phyloP scores from a whole-genome alignment of 345 rosid genomes.

The Eucalyptus brandiana region DNA sequence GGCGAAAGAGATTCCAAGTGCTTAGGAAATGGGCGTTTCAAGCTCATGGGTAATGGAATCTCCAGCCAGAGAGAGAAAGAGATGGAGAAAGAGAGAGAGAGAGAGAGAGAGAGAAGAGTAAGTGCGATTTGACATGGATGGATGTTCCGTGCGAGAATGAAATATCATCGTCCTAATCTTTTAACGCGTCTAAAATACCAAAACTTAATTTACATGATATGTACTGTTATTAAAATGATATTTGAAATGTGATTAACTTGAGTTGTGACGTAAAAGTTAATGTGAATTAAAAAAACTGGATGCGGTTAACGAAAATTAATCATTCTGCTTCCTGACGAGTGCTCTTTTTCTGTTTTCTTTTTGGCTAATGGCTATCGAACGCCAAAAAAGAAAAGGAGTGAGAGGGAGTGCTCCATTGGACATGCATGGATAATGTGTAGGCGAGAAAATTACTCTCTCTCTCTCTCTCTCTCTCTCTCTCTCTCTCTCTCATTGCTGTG shows the following conservation, averaged over 20 bases:
- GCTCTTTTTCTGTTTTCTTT: neutral
- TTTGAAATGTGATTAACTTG: neutral
- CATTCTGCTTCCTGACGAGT: neutral
- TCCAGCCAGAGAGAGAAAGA: neutral
- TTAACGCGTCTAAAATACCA: too few relatives aligned
- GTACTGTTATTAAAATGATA: neutral
- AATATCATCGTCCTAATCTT: neutral
- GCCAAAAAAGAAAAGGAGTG: neutral
- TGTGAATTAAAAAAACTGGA: neutral
- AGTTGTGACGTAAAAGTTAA: neutral
- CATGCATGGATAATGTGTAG: neutral
- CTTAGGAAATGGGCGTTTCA: neutral
- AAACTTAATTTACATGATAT: neutral
- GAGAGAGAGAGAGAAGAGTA: neutral
- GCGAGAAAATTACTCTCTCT: neutral
- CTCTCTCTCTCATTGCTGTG: neutral
- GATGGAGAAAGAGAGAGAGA: neutral
- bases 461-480: neutral
- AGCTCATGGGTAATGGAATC: slow-evolving; percentile 14
- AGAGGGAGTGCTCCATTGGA: neutral
- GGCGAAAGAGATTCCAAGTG: neutral
- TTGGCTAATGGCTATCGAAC: neutral
- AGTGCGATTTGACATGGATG: neutral
- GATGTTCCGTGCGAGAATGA: neutral
- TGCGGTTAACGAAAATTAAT: neutral